These are phyloP conservation scores for Metschnikowia lochheadii DNA, from an alignment of 805 yeast genomes.

Conservation along the genomic window DNA sequence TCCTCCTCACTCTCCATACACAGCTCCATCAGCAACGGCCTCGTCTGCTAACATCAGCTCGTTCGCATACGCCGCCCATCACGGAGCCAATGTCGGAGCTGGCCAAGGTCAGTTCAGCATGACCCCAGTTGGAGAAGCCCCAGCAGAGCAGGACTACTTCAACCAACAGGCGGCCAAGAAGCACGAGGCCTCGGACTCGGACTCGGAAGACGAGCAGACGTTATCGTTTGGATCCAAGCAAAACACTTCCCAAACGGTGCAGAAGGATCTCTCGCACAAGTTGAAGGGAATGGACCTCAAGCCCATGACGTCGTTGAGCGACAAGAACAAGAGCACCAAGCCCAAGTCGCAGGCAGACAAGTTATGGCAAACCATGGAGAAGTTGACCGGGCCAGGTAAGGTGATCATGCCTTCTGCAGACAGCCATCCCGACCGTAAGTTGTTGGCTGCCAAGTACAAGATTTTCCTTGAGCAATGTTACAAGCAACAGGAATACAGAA, in stretches of 20 bases:
- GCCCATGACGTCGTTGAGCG: constrained; percentile 31
- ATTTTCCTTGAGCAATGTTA: constrained; percentile 85
- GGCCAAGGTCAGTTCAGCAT: constrained; percentile 23
- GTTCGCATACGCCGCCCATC: constrained; percentile 38
- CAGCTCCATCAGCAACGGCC: constrained; percentile 78
- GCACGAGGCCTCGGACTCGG: constrained; percentile 20
- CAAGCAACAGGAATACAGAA: constrained; percentile 74
- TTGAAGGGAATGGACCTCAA: constrained; percentile 31
- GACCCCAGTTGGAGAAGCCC: constrained; percentile 39
- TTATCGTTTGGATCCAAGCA: constrained; percentile 60
- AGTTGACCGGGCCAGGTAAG: constrained; percentile 77
- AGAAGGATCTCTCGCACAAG: constrained; percentile 48
- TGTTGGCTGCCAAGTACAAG: constrained; percentile 76
- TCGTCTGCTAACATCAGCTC: constrained; percentile 55
- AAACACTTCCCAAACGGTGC: constrained; percentile 35
- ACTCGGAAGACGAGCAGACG: constrained; percentile 45
- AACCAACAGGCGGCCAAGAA: constrained; percentile 23
- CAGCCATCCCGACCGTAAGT: constrained; percentile 59
- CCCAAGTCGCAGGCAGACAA: constrained; percentile 44
- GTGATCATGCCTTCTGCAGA: constrained; percentile 65
- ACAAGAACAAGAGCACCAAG: constrained; percentile 19
- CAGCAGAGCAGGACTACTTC: constrained; percentile 34
- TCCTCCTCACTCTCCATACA: constrained; percentile 60
- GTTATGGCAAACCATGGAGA: constrained; percentile 84
- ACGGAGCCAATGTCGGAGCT: constrained; percentile 17